Evolutionary conservation across 2,329 filamentous ascomycete species (phyloP), one percentile per base, ranked within the genome.

Genomic region (Colletotrichum lindemuthianum): DNA sequence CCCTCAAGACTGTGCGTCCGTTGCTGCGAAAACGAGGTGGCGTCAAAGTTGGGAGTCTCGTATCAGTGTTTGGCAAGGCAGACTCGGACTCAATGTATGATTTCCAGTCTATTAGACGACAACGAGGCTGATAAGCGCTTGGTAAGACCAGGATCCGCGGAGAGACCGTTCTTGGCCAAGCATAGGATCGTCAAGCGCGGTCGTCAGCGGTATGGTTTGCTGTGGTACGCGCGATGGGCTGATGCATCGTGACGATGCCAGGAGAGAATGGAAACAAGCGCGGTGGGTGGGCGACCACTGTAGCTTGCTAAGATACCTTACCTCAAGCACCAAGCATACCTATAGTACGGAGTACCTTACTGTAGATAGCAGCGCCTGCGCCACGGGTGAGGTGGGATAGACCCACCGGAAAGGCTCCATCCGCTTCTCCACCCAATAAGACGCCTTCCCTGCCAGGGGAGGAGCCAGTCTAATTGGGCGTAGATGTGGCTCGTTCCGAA

Each of bases 11-110:
- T 54, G n/a, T 32, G 11, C 9, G 10, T 11, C 11, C 10, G 34
- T 41, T 10, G n/a, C 43, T 6, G 11, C 52, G 48, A 41, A 24
- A 24, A 24, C 4, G 24, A 24, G 24, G 24, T 24, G 24, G 4
- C 24, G 24, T 24, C 24, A 24, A 24, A 5, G 24, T 24, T 24
- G 24, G n/a, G 12, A 36, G 44, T 16, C 44, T 56, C 58, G 50
- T 61, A 34, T 61, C 34, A 16, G 13, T 43, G 10, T 56, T 61
- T 48, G 40, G 51, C 51, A 37, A 61, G 57, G 61, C 58, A 65
- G 57, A 65, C 51, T 61, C 11, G 58, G n/a, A 32, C 37, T 34
- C 37, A 13, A n/a, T n/a, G 43, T 16, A 45, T 4, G 43, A 8
- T 11, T 33, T 55, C 8, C 16, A 50, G 45, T 60, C 57, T 45